These are phyloP conservation scores for Picea abies DNA, from an alignment of 83 land plant genomes.

Conservation along the genomic window DNA sequence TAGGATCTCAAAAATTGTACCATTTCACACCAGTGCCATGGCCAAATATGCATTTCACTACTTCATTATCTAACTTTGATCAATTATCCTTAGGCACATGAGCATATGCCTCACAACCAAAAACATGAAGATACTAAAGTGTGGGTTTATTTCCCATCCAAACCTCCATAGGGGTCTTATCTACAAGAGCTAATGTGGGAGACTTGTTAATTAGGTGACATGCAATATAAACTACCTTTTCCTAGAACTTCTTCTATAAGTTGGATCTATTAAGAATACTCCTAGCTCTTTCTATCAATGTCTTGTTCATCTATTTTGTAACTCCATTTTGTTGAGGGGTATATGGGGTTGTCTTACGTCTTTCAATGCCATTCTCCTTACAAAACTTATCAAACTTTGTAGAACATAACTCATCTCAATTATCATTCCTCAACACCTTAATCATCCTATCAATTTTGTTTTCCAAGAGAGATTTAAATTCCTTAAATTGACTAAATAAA, in stretches of 20 bases:
- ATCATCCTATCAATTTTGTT: neutral
- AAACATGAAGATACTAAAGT: neutral
- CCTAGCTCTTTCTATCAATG: conserved; percentile 18
- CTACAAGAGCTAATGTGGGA: neutral
- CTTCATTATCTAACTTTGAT: neutral
- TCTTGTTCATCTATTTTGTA: conserved; percentile 24
- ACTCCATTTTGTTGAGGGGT: conserved; percentile 28
- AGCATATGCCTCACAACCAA: neutral
- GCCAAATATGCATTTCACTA: neutral
- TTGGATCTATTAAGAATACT: conserved; percentile 5
- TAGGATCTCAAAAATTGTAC: neutral
- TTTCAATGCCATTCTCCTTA: conserved; percentile 3
- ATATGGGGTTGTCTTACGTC: neutral
- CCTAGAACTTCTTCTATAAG: conserved; percentile 6
- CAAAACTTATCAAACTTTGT: conserved; percentile 3
- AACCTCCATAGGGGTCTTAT: neutral
- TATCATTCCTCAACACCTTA: neutral
- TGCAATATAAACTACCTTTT: neutral
- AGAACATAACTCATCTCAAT: neutral
- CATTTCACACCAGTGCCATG: neutral
- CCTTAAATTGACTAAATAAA: neutral
- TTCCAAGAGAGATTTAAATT: neutral
- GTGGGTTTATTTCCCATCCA: neutral
- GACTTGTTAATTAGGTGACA: conserved; percentile 1
- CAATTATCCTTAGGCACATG: neutral